These are phyloP conservation scores for Fusarium chlamydosporum DNA, from an alignment of 2,329 filamentous ascomycete genomes.

Conservation along the genomic window DNA sequence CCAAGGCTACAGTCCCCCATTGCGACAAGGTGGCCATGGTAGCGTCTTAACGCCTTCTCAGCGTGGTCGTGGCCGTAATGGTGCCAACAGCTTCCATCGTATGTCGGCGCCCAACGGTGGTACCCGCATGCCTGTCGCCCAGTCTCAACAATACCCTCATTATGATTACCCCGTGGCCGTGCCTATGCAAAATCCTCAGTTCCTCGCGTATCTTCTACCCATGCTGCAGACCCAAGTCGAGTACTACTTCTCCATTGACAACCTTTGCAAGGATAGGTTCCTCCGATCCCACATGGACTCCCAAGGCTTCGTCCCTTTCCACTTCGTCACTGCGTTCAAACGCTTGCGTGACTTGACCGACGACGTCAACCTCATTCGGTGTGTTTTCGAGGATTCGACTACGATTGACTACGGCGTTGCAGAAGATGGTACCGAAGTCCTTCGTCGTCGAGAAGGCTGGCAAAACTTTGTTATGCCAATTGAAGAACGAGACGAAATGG, in stretches of 20 bases:
- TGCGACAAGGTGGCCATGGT: slow-evolving; percentile 58
- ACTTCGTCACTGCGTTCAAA: slow-evolving; percentile 87
- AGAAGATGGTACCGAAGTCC: slow-evolving; percentile 81
- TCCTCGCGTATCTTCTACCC: slow-evolving; percentile 64
- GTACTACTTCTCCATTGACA: slow-evolving; percentile 98
- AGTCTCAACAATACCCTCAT: slow-evolving; percentile 54
- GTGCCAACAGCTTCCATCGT: slow-evolving; percentile 56
- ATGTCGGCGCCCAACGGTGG: slow-evolving; percentile 58
- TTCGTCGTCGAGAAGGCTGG: slow-evolving; percentile 84
- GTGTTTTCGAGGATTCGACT: slow-evolving; percentile 79
- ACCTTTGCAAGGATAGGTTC: slow-evolving; percentile 92
- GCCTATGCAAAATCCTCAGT: slow-evolving; percentile 64
- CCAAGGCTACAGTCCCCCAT: slow-evolving; percentile 62
- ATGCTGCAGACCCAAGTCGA: slow-evolving; percentile 73
- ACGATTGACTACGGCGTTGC: slow-evolving; percentile 81
- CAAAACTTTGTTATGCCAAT: slow-evolving; percentile 81
- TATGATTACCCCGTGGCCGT: slow-evolving; percentile 59
- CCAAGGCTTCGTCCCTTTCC: slow-evolving; percentile 88
- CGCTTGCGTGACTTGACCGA: slow-evolving; percentile 68
- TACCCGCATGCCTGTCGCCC: slow-evolving; percentile 56
- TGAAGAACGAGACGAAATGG: slow-evolving; percentile 78
- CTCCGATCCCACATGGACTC: slow-evolving; percentile 94
- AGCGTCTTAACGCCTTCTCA: slow-evolving; percentile 55
- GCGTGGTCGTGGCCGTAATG: slow-evolving; percentile 56
- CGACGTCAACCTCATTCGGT: slow-evolving; percentile 79